A percentile compares a stretch with the other conserved stretches of the same genome.
Evolutionary conservation across 148 eudicot species (phyloP).

Genomic region (Gaultheria prostrata): DNA sequence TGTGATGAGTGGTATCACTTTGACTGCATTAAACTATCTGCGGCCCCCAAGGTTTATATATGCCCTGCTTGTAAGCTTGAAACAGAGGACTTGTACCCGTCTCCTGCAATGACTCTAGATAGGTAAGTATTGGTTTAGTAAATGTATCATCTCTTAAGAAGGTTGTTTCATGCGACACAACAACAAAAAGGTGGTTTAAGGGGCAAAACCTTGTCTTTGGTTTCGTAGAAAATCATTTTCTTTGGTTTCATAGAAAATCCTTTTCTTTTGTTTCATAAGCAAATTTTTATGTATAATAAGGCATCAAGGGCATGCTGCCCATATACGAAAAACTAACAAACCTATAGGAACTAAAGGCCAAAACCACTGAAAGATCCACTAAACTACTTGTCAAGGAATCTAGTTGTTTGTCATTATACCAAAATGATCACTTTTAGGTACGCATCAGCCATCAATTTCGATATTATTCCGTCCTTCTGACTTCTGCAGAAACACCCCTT

Average conservation of each 20-base stretch:
- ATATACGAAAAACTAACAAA: neutral
- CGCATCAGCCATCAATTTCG: neutral
- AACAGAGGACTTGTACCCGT: conserved; percentile 31
- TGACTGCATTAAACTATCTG: conserved; percentile 71
- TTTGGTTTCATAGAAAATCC: neutral
- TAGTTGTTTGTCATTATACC: neutral
- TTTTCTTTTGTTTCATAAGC: neutral
- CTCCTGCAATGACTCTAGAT: conserved; percentile 37
- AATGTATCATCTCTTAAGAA: neutral
- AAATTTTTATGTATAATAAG: neutral
- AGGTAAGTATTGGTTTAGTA: conserved; percentile 36
- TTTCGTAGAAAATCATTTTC: neutral
- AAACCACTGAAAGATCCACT: neutral
- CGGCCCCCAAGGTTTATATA: conserved; percentile 65
- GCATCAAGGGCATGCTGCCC: conserved; percentile 1
- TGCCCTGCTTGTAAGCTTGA: conserved; percentile 87
- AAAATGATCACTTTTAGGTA: neutral
- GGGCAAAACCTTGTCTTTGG: neutral
- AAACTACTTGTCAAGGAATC: neutral
- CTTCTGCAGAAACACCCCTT: neutral
- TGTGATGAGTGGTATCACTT: conserved; percentile 99
- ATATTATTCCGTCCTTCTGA: neutral
- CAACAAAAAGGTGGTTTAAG: neutral
- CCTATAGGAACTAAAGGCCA: neutral
- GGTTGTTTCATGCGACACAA: neutral